phyloP scores from a whole-genome alignment of 306 rosid genomes.

The Vigna nakashimae region DNA sequence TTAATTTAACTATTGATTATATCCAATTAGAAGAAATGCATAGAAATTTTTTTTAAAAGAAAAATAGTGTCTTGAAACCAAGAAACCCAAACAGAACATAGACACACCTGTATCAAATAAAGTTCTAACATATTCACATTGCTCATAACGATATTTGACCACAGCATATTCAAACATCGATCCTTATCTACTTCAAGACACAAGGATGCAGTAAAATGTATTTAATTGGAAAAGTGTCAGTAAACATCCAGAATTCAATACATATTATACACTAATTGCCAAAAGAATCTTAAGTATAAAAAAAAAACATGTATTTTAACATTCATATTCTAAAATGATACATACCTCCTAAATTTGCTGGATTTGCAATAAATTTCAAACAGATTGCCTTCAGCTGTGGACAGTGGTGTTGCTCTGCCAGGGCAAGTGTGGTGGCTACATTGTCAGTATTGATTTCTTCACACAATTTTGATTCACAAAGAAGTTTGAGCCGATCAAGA shows the following conservation, averaged over 20 bases:
- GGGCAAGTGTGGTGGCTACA: conserved; percentile 76
- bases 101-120: background rate
- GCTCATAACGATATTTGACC: conserved; percentile 17
- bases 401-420: conserved; percentile 84
- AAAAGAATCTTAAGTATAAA: conserved; percentile 37
- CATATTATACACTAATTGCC: conserved; percentile 22
- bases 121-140: background rate
- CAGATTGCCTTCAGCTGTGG: conserved; percentile 79
- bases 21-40: conserved; percentile 2
- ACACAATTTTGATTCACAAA: conserved; percentile 80
- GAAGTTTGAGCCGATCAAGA: conserved; percentile 74
- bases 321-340: conserved; percentile 47
- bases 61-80: conserved; percentile 13
- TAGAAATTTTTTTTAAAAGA: background rate
- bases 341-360: conserved; percentile 83
- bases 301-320: conserved; percentile 42
- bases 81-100: conserved; percentile 7
- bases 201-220: conserved; percentile 3
- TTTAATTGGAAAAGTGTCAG: background rate
- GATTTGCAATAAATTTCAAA: conserved; percentile 74
- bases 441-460: conserved; percentile 70
- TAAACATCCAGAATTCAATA: conserved; percentile 30
- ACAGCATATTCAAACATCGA: conserved; percentile 29
- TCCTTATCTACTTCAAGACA: conserved; percentile 1
- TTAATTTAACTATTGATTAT: background rate